These are phyloP conservation scores for Sanghuangporus weigelae DNA, from an alignment of 1,284 basidiomycete genomes.

Conservation along the genomic window DNA sequence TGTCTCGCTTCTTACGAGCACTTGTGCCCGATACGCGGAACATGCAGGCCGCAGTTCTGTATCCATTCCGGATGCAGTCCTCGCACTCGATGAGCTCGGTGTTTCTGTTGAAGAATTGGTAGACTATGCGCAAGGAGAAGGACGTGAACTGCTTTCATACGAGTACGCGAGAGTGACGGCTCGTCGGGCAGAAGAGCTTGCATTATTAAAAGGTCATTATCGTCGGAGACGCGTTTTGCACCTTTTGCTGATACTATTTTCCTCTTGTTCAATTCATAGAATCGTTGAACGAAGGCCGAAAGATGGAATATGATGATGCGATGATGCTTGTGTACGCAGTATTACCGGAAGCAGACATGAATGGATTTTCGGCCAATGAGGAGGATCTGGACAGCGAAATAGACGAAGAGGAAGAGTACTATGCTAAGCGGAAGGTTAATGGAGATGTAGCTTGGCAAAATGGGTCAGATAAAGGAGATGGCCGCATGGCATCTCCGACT, in stretches of 20 bases:
- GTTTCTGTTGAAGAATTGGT: conserved; percentile 60
- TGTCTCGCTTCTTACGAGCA: conserved; percentile 52
- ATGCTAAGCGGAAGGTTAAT: conserved; percentile 21
- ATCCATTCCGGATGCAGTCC: conserved; percentile 50
- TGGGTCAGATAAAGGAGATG: conserved; percentile 11
- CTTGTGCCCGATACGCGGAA: conserved; percentile 64
- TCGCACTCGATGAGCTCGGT: conserved; percentile 69
- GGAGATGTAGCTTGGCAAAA: conserved; percentile 21
- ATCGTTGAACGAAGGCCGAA: conserved; percentile 54
- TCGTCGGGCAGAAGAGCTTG: conserved; percentile 61
- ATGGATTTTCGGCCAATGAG: conserved; percentile 30
- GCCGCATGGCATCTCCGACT: conserved; percentile 16
- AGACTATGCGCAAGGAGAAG: conserved; percentile 59
- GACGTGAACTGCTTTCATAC: conserved; percentile 48
- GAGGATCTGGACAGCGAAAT: conserved; percentile 22
- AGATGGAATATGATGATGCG: conserved; percentile 46
- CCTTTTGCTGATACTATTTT: conserved; percentile 11
- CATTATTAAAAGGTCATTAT: conserved; percentile 62
- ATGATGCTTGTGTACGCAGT: conserved; percentile 52
- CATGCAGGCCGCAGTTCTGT: conserved; percentile 59
- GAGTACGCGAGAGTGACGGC: conserved; percentile 55
- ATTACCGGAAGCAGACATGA: conserved; percentile 26
- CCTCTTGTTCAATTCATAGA: conserved; percentile 36
- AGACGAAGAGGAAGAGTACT: conserved; percentile 25
- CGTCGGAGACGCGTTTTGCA: conserved; percentile 5